Conservation (phyloP, 768 basidiomycete genomes). For the Porpolomopsis calyptriformis region DNA sequence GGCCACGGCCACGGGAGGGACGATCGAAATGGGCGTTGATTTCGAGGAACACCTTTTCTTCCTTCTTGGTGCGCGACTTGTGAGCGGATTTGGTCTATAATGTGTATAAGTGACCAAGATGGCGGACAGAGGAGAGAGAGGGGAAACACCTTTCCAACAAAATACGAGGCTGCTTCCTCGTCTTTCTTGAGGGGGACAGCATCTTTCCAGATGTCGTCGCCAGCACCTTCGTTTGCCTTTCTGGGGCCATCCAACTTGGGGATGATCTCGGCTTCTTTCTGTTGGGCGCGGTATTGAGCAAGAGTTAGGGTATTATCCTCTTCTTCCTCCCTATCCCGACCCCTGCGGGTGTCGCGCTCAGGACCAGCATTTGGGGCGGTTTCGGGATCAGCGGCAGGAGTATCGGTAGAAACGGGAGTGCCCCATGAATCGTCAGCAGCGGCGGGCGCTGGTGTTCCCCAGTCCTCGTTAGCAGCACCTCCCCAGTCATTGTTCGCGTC, state of each 20-base stretch:
- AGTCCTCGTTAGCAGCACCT: conserved; percentile 29
- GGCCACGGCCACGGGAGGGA: conserved; percentile 57
- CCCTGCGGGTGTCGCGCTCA: conserved; percentile 31
- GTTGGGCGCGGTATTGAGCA: conserved; percentile 84
- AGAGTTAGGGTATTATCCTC: conserved; percentile 91
- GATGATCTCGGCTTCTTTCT: conserved; percentile 53
- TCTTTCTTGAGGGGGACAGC: conserved; percentile 53
- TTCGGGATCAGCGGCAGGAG: conserved; percentile 14
- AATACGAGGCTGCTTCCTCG: conserved; percentile 72
- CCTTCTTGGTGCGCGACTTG: conserved; percentile 68
- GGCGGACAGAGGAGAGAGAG: not conserved
- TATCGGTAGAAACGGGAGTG: conserved; percentile 20
- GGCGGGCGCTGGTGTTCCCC: conserved; percentile 44
- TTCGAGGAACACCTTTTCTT: conserved; percentile 86
- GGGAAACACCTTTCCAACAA: conserved; percentile 72
- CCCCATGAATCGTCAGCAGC: conserved; percentile 39
- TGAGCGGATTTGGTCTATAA: conserved; percentile 50
- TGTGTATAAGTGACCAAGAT: conserved; percentile 3
- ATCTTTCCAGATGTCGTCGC: conserved; percentile 61
- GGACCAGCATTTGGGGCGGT: conserved; percentile 22
- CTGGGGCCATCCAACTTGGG: conserved; percentile 72
- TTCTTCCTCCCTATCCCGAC: conserved; percentile 55
- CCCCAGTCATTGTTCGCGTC: conserved; percentile 53
- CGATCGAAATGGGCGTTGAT: conserved; percentile 86
- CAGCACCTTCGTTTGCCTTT: conserved; percentile 74